Percentiles rank a stretch among this genome's conserved stretches.
Evolutionary conservation across 345 rosid genomes (phyloP).

Genomic region (Citrus australasica): DNA sequence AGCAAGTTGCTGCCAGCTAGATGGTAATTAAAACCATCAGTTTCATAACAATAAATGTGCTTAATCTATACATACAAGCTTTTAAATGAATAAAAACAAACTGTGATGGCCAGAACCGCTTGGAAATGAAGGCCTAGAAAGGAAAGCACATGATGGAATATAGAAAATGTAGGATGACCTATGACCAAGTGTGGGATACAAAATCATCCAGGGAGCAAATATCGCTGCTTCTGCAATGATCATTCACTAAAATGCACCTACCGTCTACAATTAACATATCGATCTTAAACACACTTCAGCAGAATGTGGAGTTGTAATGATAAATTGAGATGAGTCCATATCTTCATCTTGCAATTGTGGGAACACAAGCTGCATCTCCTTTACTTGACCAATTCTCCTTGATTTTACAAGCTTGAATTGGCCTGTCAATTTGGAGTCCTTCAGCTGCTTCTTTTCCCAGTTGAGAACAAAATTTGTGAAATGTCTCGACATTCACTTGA

Average conservation of each 20-base stretch:
- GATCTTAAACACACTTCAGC: constrained; percentile 4
- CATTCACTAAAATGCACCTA: constrained; percentile 5
- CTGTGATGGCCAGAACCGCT: neutral
- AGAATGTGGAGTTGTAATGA: constrained; percentile 12
- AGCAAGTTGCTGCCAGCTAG: neutral
- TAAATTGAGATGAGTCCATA: constrained; percentile 4
- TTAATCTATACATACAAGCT: neutral
- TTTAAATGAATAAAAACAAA: neutral
- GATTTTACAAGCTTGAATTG: constrained; percentile 48
- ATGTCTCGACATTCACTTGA: constrained; percentile 62
- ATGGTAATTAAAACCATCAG: neutral
- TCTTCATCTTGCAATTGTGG: constrained; percentile 45
- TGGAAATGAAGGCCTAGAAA: neutral
- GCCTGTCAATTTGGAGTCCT: constrained; percentile 45
- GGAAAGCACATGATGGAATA: neutral
- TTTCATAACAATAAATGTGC: neutral
- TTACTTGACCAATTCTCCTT: constrained; percentile 54
- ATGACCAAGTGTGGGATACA: neutral
- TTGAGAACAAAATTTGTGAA: constrained; percentile 52
- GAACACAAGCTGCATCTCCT: constrained; percentile 52
- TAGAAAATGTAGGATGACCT: neutral
- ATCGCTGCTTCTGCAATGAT: constrained; percentile 6
- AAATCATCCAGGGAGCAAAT: neutral
- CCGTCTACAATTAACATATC: constrained; percentile 11
- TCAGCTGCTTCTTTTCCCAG: constrained; percentile 56